Base-by-base conservation (phyloP, 164 flowering plant genomes). In the Tetrastigma voinierianum region DNA sequence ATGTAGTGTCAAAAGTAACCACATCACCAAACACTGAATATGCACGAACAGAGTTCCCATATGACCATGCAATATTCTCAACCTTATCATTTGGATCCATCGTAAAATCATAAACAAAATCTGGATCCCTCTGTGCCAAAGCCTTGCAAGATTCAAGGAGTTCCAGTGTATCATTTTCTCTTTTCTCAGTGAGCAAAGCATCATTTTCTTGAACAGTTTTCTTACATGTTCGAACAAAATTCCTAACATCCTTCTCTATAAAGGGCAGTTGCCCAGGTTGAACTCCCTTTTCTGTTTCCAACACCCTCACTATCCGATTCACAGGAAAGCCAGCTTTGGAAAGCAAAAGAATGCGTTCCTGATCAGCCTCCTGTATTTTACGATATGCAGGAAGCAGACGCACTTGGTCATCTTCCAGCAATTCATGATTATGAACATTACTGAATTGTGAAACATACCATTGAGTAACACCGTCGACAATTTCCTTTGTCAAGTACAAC, bases 301-400 rank as follows among this genome's bases (percentile, higher is more conserved):
- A 65, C 13, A 76, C 70, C 73, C 71, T 76, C 49, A 76, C 73
- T 13, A 79, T 79, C 52, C 67, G 72, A 43, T 76, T 73, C 49
- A 79, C 76, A 10, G 82, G 79, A 68, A 79, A 76, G 12, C 82
- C 82, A 67, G 82, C 79, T 65, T 79, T 79, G 20, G 79, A 76
- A 20, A 76, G 79, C 23, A 79, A 48, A 67, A 79, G 75, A 58
- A 76, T 79, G 3, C 79, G 57, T 32, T 76, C 77, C 52, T 79
- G 79, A 57, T 79, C 82, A 46, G 77, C 68, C 61, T 79, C 77
- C 47, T 71, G 77, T 59, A 79, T 79, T 60, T 73, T 79, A 21
- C 79, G 75, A 57, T 79, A 76, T 18, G 82, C 82, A 24, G 82
- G 82, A 57, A 79, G 77, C n/a, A 76, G 57, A 23, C 79, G 72